Percentiles rank a stretch among this genome's conserved stretches.
Evolutionary conservation across 768 basidiomycete genomes (phyloP).

Genomic region (Amyloporia xantha): DNA sequence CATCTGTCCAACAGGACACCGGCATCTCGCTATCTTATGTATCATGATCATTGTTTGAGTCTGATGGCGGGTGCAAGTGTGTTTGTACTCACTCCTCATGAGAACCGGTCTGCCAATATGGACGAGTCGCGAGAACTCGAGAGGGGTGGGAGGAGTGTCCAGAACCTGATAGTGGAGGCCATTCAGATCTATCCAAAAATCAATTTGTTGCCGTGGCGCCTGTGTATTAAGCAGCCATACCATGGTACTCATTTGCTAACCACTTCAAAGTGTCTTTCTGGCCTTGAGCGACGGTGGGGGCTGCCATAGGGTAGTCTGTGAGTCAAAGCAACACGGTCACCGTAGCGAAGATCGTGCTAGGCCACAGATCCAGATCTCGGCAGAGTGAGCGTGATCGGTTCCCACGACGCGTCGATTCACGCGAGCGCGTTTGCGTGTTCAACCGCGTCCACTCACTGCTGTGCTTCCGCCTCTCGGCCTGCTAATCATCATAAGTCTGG

Average conservation of each 20-base stretch:
- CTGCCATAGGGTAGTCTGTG: background rate
- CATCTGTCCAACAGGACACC: slow-evolving; percentile 54
- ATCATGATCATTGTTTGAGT: background rate
- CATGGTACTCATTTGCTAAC: slow-evolving; percentile 19
- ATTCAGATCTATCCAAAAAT: slow-evolving; percentile 44
- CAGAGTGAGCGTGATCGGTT: background rate
- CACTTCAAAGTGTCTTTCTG: slow-evolving; percentile 9
- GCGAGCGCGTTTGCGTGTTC: background rate
- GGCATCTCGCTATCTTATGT: slow-evolving; percentile 41
- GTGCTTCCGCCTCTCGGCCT: background rate
- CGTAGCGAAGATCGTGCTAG: background rate
- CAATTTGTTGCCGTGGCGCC: background rate
- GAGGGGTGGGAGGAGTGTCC: slow-evolving; percentile 49
- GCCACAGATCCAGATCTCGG: background rate
- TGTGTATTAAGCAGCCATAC: slow-evolving; percentile 8
- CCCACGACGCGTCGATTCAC: background rate
- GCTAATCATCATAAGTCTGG: background rate
- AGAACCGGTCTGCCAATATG: slow-evolving; percentile 68
- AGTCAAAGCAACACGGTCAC: background rate
- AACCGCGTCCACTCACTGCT: background rate
- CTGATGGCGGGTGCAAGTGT: too few species aligned
- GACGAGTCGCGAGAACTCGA: slow-evolving; percentile 65
- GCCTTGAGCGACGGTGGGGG: background rate
- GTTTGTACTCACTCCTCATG: slow-evolving; percentile 47
- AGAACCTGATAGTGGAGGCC: slow-evolving; percentile 45